A percentile compares a stretch with the other conserved stretches of the same genome.
Evolutionary conservation across 2,329 filamentous ascomycete species (phyloP).

Genomic region (Dothistroma pini): DNA sequence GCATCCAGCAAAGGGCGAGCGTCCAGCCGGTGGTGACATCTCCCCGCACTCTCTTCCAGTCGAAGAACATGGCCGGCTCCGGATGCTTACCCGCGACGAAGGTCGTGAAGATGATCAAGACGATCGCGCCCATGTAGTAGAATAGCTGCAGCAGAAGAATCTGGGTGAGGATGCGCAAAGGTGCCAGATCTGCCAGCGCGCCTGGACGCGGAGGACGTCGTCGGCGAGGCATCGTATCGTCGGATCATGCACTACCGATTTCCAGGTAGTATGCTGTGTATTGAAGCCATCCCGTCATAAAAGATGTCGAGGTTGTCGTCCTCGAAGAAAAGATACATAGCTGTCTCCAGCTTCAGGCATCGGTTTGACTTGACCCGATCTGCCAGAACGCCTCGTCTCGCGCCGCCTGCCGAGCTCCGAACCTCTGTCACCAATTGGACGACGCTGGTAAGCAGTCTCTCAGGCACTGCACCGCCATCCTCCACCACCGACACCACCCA

Average conservation of each 20-base stretch:
- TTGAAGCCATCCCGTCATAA: slow-evolving; percentile 2
- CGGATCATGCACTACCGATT: neutral
- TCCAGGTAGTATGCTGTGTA: neutral
- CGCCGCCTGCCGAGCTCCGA: neutral
- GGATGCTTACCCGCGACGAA: slow-evolving; percentile 62
- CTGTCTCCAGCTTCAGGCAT: slow-evolving; percentile 1
- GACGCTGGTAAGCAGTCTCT: neutral
- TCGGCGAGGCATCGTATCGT: slow-evolving; percentile 48
- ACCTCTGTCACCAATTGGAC: slow-evolving; percentile 1
- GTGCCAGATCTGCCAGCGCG: slow-evolving; percentile 63
- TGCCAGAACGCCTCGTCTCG: neutral
- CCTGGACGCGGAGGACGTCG: slow-evolving; percentile 63
- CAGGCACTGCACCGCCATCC: neutral
- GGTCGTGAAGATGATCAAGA: slow-evolving; percentile 64
- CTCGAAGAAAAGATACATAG: neutral
- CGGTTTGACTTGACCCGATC: neutral
- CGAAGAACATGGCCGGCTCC: slow-evolving; percentile 56
- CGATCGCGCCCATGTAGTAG: slow-evolving; percentile 60
- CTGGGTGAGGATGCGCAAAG: slow-evolving; percentile 63
- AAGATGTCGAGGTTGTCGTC: neutral
- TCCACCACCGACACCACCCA: slow-evolving; percentile 2
- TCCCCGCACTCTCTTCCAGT: slow-evolving; percentile 61
- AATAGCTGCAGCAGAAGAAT: slow-evolving; percentile 62
- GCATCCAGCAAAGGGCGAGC: slow-evolving; percentile 62
- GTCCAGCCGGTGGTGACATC: slow-evolving; percentile 70